Base-by-base conservation (phyloP, 352 stramenopile genomes). In the Phytophthora pisi region DNA sequence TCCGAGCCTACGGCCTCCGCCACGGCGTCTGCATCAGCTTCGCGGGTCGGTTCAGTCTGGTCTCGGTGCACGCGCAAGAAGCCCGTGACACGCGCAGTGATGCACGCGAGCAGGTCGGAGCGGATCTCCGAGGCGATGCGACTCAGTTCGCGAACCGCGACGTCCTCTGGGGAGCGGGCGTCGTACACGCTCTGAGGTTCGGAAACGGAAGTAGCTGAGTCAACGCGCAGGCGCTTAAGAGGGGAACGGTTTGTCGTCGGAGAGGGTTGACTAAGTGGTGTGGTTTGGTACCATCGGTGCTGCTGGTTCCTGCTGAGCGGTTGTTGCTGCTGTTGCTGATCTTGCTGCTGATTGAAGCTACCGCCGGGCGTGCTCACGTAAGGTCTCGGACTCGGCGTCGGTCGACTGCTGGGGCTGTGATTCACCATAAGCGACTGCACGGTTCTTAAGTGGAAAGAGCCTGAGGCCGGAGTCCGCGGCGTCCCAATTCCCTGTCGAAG, bases 71-170 rank as follows among this genome's bases (percentile, higher is more conserved):
- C 70, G 16, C 83, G 77, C 28, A 93, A 68, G 43, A 93, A 92
- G 16, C 74, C 72, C 47, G 90, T 77, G 26, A 91, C 86, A 20
- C 86, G 80, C 8, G 75, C 69, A 53, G 86, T 87, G 61, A 93
- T 92, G 60, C 81, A 88, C 13, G 73, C 72, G 6, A 93, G 61
- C 47, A 93, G 66, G 13, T 91, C 86, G 7, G 70, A 55, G 13
- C 86, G 83, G 31, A 89, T 89, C 56, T 91, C 73, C 13, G 77
- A 67, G 5, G 86, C 84, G 20, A 87, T 75, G 20, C 74, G 70
- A 63, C 82, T 92, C 49, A 93, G 57, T 47, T 91, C 82, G 5
- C 82, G 83, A 26, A 92, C 86, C 0, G 82, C 86, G 5, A 75
- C 82, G 23, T 90, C 83, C 51, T 76, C 72, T 0, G 81, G 72